Conservation (phyloP, 2,329 filamentous ascomycete species). For the Westerdykella aurantiaca region DNA sequence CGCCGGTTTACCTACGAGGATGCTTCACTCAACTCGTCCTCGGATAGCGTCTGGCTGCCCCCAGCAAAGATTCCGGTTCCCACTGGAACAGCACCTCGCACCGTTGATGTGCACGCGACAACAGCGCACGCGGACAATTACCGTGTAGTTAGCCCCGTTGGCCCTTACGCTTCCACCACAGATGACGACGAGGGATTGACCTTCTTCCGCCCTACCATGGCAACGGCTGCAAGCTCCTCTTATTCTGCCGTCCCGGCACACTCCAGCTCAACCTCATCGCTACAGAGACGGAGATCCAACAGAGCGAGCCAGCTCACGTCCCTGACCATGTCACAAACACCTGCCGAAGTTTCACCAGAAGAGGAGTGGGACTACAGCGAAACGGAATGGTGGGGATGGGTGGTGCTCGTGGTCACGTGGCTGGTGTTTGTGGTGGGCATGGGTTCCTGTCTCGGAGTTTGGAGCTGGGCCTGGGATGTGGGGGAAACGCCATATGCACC, state of each 20-base stretch:
- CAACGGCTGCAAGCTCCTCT: constrained; percentile 40
- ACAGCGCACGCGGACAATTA: constrained; percentile 33
- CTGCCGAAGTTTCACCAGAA: constrained; percentile 21
- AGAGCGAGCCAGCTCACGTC: constrained; percentile 22
- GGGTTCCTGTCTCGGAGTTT: constrained; percentile 89
- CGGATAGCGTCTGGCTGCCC: constrained; percentile 25
- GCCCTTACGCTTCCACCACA: constrained; percentile 66
- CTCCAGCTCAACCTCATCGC: constrained; percentile 15
- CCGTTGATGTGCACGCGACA: constrained; percentile 7
- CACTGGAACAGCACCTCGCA: constrained; percentile 6
- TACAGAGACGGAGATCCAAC: constrained; percentile 29
- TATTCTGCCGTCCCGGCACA: constrained; percentile 13
- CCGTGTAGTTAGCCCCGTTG: constrained; percentile 44
- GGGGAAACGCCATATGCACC: constrained; percentile 93
- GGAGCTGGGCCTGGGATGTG: constrained; percentile 99
- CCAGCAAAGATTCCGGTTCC: constrained; percentile 13
- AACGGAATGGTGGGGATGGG: constrained; percentile 98
- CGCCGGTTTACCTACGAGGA: constrained; percentile 38
- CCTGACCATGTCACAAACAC: constrained; percentile 18
- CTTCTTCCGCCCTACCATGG: constrained; percentile 43
- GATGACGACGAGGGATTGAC: constrained; percentile 76
- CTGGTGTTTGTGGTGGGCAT: constrained; percentile 93
- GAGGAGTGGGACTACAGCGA: constrained; percentile 85
- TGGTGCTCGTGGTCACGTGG: constrained; percentile 87
- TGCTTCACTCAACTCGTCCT: constrained; percentile 29